Evolutionary conservation across 208 protist species (phyloP), one percentile per base, ranked within the genome.

Genomic region (Leptomonas pyrrhocoris): DNA sequence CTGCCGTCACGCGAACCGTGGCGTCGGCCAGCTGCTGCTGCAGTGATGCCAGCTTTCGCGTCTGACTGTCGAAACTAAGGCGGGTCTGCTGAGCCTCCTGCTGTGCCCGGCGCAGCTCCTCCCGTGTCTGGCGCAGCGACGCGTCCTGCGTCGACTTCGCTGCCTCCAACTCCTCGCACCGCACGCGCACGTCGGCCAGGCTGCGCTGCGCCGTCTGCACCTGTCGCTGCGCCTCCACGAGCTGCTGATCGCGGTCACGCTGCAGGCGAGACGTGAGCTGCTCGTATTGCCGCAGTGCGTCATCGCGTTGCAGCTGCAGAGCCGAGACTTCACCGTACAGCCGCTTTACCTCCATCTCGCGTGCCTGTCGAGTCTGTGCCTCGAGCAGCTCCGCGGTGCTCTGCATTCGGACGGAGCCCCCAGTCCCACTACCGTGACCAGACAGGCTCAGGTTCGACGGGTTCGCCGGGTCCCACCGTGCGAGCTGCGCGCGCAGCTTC

Each of bases 291-390:
- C 84, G 80, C 54, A 87, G 28, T 19, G 86, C 86, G 36, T 90
- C 89, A 57, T 95, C 82, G 21, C 87, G 76, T 73, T 95, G 86
- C 25, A 85, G 36, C 68, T 93, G 86, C 28, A 86, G 51, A 3
- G 73, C 31, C 1, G 86, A 75, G 7, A 93, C 70, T 56, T 95
- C 89, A 19, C 61, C 70, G 74, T 86, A 86, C 31, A 95, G 74
- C 3, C 86, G 86, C 72, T 90, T 86, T 51, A 95, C n/a, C 64
- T 95, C 89, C 53, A 82, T 72, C 46, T 89, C 86, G 15, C 84
- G 82, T n/a, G 89, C 84, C 63, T 86, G 82, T 21, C 84, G 74
- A 16, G 86, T 68, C 65, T 95, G 89, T 43, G 80, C 62, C 25
- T 93, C 89, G 9, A 93, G 67, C 13, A 95, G 49, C 60, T 89